Conservation (phyloP, 176 grass and related monocot genomes). For the Saccharum officinarum region DNA sequence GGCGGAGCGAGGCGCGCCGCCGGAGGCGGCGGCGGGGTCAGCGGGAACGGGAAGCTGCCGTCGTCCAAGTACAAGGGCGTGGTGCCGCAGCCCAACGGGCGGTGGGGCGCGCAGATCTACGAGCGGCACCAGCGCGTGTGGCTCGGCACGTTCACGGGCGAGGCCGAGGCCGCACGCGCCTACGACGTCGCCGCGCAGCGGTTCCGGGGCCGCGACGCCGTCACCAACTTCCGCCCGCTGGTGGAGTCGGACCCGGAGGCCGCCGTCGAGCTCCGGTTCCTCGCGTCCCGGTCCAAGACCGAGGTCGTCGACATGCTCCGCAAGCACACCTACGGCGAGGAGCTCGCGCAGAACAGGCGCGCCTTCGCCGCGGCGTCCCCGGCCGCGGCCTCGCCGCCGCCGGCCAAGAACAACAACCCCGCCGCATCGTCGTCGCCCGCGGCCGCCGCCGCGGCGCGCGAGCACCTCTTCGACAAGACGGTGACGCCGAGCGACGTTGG, state of each 20-base stretch:
- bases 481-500: slow-evolving; percentile 97
- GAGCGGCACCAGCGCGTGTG: slow-evolving; percentile 98
- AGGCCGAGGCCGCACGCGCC: slow-evolving; percentile 64
- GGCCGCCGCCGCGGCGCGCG: slow-evolving; percentile 25
- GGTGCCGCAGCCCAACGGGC: slow-evolving; percentile 95
- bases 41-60: slow-evolving; percentile 42
- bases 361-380: slow-evolving; percentile 15
- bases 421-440: not conserved
- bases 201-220: slow-evolving; percentile 89
- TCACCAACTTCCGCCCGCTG: slow-evolving; percentile 86
- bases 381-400: not conserved
- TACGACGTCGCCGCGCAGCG: slow-evolving; percentile 94
- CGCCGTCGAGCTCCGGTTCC: slow-evolving; percentile 67
- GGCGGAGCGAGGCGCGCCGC: not conserved
- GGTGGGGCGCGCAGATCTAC: slow-evolving; percentile 99
- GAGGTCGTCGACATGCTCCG: slow-evolving; percentile 97
- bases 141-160: slow-evolving; percentile 90
- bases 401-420: not conserved
- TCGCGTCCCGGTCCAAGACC: slow-evolving; percentile 63
- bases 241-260: slow-evolving; percentile 42
- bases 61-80: slow-evolving; percentile 96
- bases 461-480: slow-evolving; percentile 90
- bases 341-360: slow-evolving; percentile 62
- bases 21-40: not conserved
- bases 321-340: slow-evolving; percentile 88